Base-by-base conservation (phyloP, 2,329 filamentous ascomycete genomes). In the Ploettnerulaceae sp. region DNA sequence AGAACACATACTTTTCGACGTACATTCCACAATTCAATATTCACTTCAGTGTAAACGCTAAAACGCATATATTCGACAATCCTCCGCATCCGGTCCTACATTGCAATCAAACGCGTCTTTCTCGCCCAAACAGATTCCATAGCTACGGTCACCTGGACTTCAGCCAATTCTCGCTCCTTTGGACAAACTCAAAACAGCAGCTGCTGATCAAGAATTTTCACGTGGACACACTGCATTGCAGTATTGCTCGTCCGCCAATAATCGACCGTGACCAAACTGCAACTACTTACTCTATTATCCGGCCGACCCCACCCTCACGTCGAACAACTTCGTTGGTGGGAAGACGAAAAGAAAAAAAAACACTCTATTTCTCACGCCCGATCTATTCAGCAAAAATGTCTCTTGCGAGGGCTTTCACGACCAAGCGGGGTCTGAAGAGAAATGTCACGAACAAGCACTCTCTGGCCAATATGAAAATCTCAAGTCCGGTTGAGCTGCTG, bases 401-500 rank as follows among this genome's bases (percentile, higher is more conserved):
- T 59, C 70, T 90, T 57, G 76, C 82, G 42, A 77, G 86, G 63
- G 84, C 84, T 49, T 85, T 90, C 65, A 83, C 79, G 28, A 86
- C 81, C 57, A 78, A 80, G 66, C 79, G 82, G 67, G 50, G 24
- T 37, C 71, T 70, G 1, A 54, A 58, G 39, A 56, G 60, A 32
- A 57, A 54, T 20, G 42, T 62, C 8, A 58, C 57, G 8, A 57
- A 58, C 2, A 64, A 61, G 45, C 54, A 57, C 15, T 56, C 57
- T 20, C 55, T 57, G 21, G 35, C 62, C 21, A 50, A 57, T 56
- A 78, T 75, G 64, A 83, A 89, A 71, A 98, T 98, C 64, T 98
- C 93, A 1, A 80, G 76, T 3, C 93, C 93, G 0, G 76, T 95
- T 43, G 83, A 89, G 67, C 76, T 98, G 53, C 74, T 96, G 38